Base-by-base conservation (phyloP, 2,329 filamentous ascomycete genomes). In the Penicillium expansum region DNA sequence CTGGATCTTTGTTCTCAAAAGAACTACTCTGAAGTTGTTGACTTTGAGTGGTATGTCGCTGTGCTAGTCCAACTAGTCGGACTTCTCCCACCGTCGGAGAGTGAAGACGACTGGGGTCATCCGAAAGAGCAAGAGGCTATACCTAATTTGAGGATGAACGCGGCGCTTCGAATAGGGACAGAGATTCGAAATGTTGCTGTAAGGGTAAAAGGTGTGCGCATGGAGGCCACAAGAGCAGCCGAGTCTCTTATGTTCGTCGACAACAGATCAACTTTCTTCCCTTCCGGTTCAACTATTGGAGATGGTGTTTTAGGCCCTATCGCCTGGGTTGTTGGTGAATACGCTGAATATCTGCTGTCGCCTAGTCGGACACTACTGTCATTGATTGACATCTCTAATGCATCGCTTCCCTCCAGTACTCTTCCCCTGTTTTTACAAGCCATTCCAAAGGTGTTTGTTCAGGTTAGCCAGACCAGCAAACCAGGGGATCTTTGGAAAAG, bases 31-130 rank as follows among this genome's bases (percentile, higher is more conserved):
- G 91, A 92, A 68, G 81, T 99, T 47, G 79, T 83, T 51, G 93
- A 99, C 71, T 99, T 99, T 72, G 93, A 97, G 64, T 99, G 94
- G 94, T 97, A 97, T 72, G 89, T 97, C 63, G 90, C 94, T 63
- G 85, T 96, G 29, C 78, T 99, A 30, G 88, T 91, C 5, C 91
- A 96, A 70, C 82, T 99, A 14, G 86, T 97, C 39, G 86, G 88
- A 69, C 82, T 90, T 55, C 65, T 77, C 27, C 76, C 76, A 24
- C 64, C 67, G 16, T 52, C 56, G n/a, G 65, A 66, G 42, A 43
- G 50, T 30, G 57, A 64, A 33, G 58, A 71, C 63, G 47, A 49
- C 60, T 50, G 65, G 65, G 24, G 65, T 64, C 41, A 56, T 42
- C 27, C 52, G 44, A 48, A 42, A 24, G 48, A 59, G 22, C 60